Evolutionary conservation across 2,329 filamentous ascomycete species (phyloP), one percentile per base, ranked within the genome.

Genomic region (Incumbomyces delicatus): DNA sequence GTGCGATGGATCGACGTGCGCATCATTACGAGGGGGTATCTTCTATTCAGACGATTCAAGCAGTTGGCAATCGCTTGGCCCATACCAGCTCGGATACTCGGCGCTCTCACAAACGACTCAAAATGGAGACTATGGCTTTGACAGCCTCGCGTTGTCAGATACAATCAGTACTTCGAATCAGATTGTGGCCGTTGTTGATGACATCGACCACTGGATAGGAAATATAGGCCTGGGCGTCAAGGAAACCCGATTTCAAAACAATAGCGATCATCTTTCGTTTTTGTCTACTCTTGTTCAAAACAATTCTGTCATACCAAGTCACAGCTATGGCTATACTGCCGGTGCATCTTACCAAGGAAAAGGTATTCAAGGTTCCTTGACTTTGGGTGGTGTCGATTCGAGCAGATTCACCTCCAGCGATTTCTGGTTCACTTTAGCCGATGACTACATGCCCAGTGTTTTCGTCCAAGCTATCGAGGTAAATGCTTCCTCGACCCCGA

Each of bases 41-140:
- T 66, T 66, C 51, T 44, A 51, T 6, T 46, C 57, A 18, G 63
- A 63, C 33, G 48, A 53, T 29, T 66, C 63, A 3, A 56, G 56
- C 1, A 59, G 62, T 2, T 67, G 64, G 60, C 18, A 52, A 13
- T 36, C 48, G n/a, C 31, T 53, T 17, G 59, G 60, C 2, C 46
- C 50, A 31, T 63, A 58, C 45, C 55, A 60, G 32, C 50, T 62
- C 18, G 57, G 58, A 30, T 49, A 56, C 29, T 44, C 52, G 11
- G 49, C 52, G 29, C 20, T 47, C 16, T 41, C 49, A 12, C 41
- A 50, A 38, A 48, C 59, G 11, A 53, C 51, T 6, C 47, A 56
- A 22, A 53, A 54, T 44, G 63, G 59, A 2, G 57, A 64, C 42
- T 66, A 65, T 53, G 65, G 65, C 27, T 60, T 53, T 44, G 65